Conservation (phyloP, 2,329 filamentous ascomycete genomes). For the Fusarium sublunatum region DNA sequence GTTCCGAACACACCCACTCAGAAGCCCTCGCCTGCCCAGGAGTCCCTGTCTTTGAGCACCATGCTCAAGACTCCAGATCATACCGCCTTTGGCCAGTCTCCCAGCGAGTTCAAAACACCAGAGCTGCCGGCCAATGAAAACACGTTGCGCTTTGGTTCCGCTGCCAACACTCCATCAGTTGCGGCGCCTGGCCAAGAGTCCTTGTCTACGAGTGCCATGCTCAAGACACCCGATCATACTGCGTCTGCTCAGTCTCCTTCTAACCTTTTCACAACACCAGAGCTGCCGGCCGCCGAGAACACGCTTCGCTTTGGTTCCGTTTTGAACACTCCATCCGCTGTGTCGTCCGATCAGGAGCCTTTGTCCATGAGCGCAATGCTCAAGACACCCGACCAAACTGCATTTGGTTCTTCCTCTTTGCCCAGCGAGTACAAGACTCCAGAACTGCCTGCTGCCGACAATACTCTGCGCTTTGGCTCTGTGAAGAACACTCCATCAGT, state of each 20-base stretch:
- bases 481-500: too few relatives aligned
- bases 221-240: constrained; percentile 14
- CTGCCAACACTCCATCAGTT: too few relatives aligned
- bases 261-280: constrained; percentile 12
- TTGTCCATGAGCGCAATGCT: too few relatives aligned
- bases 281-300: constrained; percentile 18
- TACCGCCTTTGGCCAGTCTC: neutral
- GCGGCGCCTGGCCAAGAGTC: neutral
- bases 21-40: neutral
- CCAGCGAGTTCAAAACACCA: constrained; percentile 11
- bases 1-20: neutral
- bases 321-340: too few relatives aligned
- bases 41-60: neutral
- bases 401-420: too few relatives aligned
- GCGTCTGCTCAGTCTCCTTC: neutral
- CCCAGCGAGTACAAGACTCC: too few relatives aligned
- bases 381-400: too few relatives aligned
- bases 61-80: constrained; percentile 14
- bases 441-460: too few relatives aligned
- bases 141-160: constrained; percentile 14
- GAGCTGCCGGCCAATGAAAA: constrained; percentile 19
- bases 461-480: too few relatives aligned
- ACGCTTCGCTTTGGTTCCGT: constrained; percentile 14
- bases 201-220: neutral
- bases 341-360: too few relatives aligned